Evolutionary conservation across 345 rosid species (phyloP), one percentile per base, ranked within the genome.

Genomic region (Physaria fendleri): DNA sequence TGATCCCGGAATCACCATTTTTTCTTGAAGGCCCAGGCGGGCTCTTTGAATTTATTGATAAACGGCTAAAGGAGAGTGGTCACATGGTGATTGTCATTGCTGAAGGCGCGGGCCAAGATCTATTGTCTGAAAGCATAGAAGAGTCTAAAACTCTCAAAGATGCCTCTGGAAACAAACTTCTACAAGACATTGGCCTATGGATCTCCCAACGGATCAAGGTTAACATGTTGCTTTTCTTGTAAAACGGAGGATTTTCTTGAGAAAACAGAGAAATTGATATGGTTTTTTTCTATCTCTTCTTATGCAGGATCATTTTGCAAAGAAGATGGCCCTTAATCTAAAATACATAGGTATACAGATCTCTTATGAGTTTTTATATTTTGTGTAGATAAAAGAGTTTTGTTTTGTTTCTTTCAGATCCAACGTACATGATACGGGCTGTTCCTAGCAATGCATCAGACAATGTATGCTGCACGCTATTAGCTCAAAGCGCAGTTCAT

Each of bases 1-100:
- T 85, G 82, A 85, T 85, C 59, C 96, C 96, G 11, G 94, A 85
- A 70, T 88, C 90, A 12, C 87, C 90, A 33, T 85, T 88, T 66
- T 88, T 68, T 42, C 82, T 88, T 23, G 88, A 88, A 59, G 90
- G 96, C 44, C 59, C 78, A 12, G 88, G 93, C 42, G 94, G 96
- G 27, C 85, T 88, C 54, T 77, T 74, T 12, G 88, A 88, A 54
- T 85, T 59, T 72, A 68, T 85, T 5, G 85, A 76, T 44, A 83
- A 49, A 65, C 74, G 87, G 22, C 78, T 85, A 12, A 83, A 82
- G 43, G 96, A 85, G 67, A 72, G 74, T 18, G 90, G 96, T 30
- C 96, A 88, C 64, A 81, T 85, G 88, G 94, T 88, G 65, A 79
- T 85, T 53, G 96, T 88, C 62, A 69, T 88, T 5, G 93, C 96